These are phyloP conservation scores for Aspergillus sp. DNA, from an alignment of 2,329 filamentous ascomycete species.

Conservation along the genomic window DNA sequence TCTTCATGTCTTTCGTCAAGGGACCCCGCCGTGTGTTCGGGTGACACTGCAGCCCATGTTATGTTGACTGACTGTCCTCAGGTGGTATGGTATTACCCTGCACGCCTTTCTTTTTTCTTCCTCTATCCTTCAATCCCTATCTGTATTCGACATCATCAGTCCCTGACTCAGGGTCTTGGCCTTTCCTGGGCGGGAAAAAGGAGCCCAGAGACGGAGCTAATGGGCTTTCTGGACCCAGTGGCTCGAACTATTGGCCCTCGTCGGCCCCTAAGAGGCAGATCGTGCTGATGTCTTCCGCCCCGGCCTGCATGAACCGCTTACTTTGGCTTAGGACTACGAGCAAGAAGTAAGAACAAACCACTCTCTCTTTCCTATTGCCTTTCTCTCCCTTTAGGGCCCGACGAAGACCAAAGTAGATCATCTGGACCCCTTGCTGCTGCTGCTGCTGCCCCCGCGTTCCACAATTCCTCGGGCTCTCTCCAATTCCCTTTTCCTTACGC, in stretches of 20 bases:
- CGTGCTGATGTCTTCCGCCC: conserved; percentile 23
- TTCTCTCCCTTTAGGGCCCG: not conserved
- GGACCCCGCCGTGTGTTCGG: not conserved
- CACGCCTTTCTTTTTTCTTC: conserved; percentile 9
- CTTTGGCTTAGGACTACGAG: conserved; percentile 13
- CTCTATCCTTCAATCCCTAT: not conserved
- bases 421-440: conserved; percentile 28
- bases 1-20: not conserved
- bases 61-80: conserved; percentile 7
- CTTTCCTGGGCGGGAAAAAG: not conserved
- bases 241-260: conserved; percentile 23
- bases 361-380: not conserved
- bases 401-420: not conserved
- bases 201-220: not conserved
- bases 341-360: not conserved
- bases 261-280: conserved; percentile 23
- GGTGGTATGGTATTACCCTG: not conserved
- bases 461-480: conserved; percentile 17
- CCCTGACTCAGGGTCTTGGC: not conserved
- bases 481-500: not conserved
- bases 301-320: conserved; percentile 25
- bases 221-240: conserved; percentile 7
- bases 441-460: conserved; percentile 25
- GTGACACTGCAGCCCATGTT: conserved; percentile 13
- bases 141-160: no score